Evolutionary conservation across 2,329 filamentous ascomycete genomes (phyloP).

Genomic region (Monilinia fructicola): DNA sequence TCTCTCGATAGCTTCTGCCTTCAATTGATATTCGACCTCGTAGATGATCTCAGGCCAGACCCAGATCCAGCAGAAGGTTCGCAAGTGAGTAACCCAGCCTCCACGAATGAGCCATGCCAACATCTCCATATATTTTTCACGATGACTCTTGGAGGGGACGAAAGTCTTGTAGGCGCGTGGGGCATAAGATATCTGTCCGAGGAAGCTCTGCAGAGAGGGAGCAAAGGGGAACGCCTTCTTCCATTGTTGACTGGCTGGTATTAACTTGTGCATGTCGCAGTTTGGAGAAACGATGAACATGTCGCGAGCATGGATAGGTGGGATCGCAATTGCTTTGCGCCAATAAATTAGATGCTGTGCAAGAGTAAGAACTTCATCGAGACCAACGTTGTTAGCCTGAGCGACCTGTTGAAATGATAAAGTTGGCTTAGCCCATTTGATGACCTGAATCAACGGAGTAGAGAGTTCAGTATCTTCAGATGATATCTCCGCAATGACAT

Average conservation of each 20-base stretch:
- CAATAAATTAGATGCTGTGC: conserved; percentile 95
- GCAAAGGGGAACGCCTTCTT: conserved; percentile 77
- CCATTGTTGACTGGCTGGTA: conserved; percentile 69
- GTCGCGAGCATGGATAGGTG: conserved; percentile 84
- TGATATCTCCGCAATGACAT: conserved; percentile 71
- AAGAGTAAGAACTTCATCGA: conserved; percentile 80
- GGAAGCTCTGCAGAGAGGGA: conserved; percentile 79
- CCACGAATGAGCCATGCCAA: conserved; percentile 90
- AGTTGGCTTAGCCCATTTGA: conserved; percentile 69
- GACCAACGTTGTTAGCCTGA: conserved; percentile 68
- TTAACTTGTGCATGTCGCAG: conserved; percentile 72
- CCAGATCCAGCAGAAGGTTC: conserved; percentile 86
- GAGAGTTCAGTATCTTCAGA: conserved; percentile 74
- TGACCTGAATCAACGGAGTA: conserved; percentile 76
- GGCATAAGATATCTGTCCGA: conserved; percentile 76
- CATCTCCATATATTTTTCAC: conserved; percentile 84
- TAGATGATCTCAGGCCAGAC: conserved; percentile 80
- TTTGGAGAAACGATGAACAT: conserved; percentile 91
- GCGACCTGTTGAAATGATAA: conserved; percentile 70
- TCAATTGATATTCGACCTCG: conserved; percentile 71
- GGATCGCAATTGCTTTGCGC: conserved; percentile 88
- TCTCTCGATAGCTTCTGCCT: conserved; percentile 51
- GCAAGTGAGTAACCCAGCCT: conserved; percentile 90
- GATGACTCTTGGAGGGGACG: conserved; percentile 84
- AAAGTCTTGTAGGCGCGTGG: conserved; percentile 81